Base-by-base conservation (phyloP, 2,329 filamentous ascomycete genomes). In the Nectriaceae sp. region DNA sequence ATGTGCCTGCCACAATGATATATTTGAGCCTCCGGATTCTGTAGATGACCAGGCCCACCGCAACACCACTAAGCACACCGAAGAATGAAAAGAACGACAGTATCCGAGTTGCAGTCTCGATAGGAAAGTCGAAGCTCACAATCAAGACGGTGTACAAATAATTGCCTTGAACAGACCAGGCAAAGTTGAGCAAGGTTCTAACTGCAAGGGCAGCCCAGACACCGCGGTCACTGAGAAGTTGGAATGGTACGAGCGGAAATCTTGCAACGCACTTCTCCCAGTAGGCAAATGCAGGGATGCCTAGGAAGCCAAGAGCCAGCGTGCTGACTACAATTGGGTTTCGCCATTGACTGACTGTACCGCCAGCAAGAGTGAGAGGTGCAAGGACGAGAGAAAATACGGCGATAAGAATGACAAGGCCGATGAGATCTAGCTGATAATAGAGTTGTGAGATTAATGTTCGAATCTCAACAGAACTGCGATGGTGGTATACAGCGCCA, bases 181-280 rank as follows among this genome's bases (percentile, higher is more conserved):
- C 70, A 49, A 77, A 73, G 59, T 75, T 79, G 38, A 80, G 68
- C 46, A 77, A 59, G 47, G 68, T 66, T 3, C 73, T 74, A 37
- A 86, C 79, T 0, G 77, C 80, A 10, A 85, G 65, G 1, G 82
- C 77, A 2, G 76, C 79, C 80, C 81, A 85, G 1, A 85, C 79
- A 0, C 75, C 77, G n/a, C 83, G 76, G 50, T 85, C 80, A 49
- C 73, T 76, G 19, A 85, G 67, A 0, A 85, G 70, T 56, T 76
- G 63, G 60, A 84, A 83, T 1, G 82, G 82, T 1, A 84, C 64
- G 56, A 85, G 75, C 0, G 82, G 82, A 39, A 57, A 58, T 4
- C 77, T 70, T 2, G 74, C 72, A 26, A 75, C 72, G 0, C 62
- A 70, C 19, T 65, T 68, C 54, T 85, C 81, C 81, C 82, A 85